Base-by-base conservation (phyloP, 148 eudicot species). In the Limonium bicolor region DNA sequence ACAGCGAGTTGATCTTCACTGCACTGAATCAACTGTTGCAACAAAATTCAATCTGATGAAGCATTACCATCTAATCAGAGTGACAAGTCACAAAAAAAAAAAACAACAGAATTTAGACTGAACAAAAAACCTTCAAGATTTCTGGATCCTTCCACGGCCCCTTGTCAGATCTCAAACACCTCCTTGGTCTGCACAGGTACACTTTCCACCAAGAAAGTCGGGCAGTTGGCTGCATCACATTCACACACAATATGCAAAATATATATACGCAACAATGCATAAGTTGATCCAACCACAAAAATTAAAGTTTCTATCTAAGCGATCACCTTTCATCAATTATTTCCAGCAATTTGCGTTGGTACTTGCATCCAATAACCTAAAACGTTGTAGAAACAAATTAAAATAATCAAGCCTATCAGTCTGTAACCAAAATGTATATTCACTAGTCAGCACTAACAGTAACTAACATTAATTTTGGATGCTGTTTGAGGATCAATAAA, bases 141-240 rank as follows among this genome's bases (percentile, higher is more conserved):
- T 64, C 64, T 29, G 60, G 82, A 59, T 86, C 76, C 40, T 71
- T 78, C 94, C 96, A 86, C 33, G 96, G 96, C 27, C 96, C 96
- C 66, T 73, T 86, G 41, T 69, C 66, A 27, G 94, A 86, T 59
- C 68, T 64, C 65, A 86, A 47, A 53, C 96, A 86, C 94, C 79
- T 39, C 96, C 94, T 36, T 76, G 55, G 48, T 59, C 72, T 23
- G 69, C 71, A 69, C 96, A 86, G 15, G 54, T 59, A 62, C 96
- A 86, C 41, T 60, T 63, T 46, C 96, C 96, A 23, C 94, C 96
- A 16, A 86, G 59, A 53, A 76, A 78, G n/a, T 68, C 69, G 4
- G 96, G 96, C 58, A 86, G 64, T 60, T 86, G 74, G 49, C 96
- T 86, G 72, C 17, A 52, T 49, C 53, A 45, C 38, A 51, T 32